phyloP scores from a whole-genome alignment of 2,329 filamentous ascomycete genomes.

The Ceratocystis papillata region DNA sequence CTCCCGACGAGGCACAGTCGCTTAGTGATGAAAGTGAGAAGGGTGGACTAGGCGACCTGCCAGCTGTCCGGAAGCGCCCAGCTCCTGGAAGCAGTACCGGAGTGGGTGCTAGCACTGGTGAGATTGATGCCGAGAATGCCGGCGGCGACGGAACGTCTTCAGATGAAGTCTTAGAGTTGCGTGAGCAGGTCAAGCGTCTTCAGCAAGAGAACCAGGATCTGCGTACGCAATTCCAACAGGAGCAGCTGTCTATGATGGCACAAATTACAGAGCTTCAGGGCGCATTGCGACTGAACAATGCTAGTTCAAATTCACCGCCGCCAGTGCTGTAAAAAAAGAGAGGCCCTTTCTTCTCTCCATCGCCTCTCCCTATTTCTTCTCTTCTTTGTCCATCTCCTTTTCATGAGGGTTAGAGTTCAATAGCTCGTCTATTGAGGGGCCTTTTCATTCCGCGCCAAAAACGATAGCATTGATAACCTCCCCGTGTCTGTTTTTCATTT shows the following conservation, averaged over 20 bases:
- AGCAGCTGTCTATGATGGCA: slow-evolving; percentile 40
- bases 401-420: neutral
- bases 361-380: neutral
- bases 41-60: slow-evolving; percentile 25
- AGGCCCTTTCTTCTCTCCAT: slow-evolving; percentile 26
- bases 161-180: slow-evolving; percentile 45
- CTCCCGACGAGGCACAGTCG: slow-evolving; percentile 31
- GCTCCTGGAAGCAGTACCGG: neutral
- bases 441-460: neutral
- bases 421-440: neutral
- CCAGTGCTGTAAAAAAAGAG: neutral
- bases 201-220: slow-evolving; percentile 54
- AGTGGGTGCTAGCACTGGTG: neutral
- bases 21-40: slow-evolving; percentile 40
- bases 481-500: neutral
- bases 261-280: slow-evolving; percentile 40
- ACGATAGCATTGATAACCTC: neutral
- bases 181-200: slow-evolving; percentile 55
- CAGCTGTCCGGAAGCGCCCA: slow-evolving; percentile 15
- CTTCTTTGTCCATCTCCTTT: neutral
- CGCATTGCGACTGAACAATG: slow-evolving; percentile 31
- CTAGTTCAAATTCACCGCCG: slow-evolving; percentile 23
- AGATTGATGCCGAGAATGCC: neutral
- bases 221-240: slow-evolving; percentile 40
- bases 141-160: slow-evolving; percentile 21